Evolutionary conservation across 306 rosid species (phyloP).

Genomic region (Castanea sativa): DNA sequence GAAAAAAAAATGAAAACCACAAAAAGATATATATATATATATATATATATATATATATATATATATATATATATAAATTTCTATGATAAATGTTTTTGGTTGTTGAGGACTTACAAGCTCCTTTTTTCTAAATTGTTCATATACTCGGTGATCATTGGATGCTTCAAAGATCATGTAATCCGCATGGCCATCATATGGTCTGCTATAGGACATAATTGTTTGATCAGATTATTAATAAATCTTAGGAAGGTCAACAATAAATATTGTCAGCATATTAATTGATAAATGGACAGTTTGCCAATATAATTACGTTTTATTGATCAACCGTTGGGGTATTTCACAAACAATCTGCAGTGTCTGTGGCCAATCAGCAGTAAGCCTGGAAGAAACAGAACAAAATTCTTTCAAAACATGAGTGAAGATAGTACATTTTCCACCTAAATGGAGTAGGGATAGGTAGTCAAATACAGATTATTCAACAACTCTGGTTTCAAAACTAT

Average conservation of each 20-base stretch:
- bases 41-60: no score
- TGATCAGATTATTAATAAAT: background rate
- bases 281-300: background rate
- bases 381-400: background rate
- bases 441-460: no score
- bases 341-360: background rate
- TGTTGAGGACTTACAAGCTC: slow-evolving; percentile 11
- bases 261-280: background rate
- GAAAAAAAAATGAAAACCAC: background rate
- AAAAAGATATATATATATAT: background rate
- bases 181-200: background rate
- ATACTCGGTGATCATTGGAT: background rate
- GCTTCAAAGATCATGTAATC: background rate
- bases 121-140: background rate
- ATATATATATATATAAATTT: background rate
- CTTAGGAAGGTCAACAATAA: background rate
- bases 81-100: background rate
- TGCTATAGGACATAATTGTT: background rate
- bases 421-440: background rate
- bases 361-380: slow-evolving; percentile 19
- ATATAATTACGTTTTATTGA: background rate
- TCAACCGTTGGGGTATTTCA: background rate
- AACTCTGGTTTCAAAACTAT: no score
- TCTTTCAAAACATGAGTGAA: background rate
- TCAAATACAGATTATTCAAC: no score